These are phyloP conservation scores for Mycosphaerella sp. DNA, from an alignment of 2,329 filamentous ascomycete species.

Conservation along the genomic window DNA sequence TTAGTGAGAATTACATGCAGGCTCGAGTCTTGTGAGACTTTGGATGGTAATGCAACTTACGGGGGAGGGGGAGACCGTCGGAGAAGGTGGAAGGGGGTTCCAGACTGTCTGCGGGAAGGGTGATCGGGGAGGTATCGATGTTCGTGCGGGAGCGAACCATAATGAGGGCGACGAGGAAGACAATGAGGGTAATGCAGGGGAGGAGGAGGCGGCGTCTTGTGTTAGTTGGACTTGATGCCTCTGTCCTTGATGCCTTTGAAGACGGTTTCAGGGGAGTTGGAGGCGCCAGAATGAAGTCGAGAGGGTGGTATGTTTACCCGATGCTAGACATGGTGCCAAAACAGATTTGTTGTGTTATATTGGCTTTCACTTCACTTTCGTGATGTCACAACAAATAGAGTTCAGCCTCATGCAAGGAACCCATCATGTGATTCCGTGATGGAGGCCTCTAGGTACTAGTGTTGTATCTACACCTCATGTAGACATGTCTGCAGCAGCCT, in stretches of 20 bases:
- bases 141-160: slow-evolving; percentile 17
- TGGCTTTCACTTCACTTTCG: background rate
- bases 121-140: slow-evolving; percentile 31
- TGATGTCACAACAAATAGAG: background rate
- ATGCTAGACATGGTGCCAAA: background rate
- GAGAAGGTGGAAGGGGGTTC: slow-evolving; percentile 52
- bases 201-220: background rate
- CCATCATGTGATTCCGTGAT: no score
- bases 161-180: slow-evolving; percentile 13
- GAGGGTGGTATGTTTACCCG: background rate
- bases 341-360: background rate
- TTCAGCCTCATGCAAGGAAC: background rate
- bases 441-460: no score
- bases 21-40: no score
- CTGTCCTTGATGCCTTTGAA: background rate
- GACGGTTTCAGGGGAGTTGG: background rate
- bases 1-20: no score
- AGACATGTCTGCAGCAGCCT: no score
- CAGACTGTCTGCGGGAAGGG: slow-evolving; percentile 34
- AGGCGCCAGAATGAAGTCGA: slow-evolving; percentile 2
- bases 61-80: slow-evolving; percentile 66
- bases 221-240: no score
- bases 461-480: no score
- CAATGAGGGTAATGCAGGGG: slow-evolving; percentile 10
- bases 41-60: slow-evolving; percentile 26